Evolutionary conservation across 805 yeast species (phyloP).

Genomic region (Teunomyces funiuensis): DNA sequence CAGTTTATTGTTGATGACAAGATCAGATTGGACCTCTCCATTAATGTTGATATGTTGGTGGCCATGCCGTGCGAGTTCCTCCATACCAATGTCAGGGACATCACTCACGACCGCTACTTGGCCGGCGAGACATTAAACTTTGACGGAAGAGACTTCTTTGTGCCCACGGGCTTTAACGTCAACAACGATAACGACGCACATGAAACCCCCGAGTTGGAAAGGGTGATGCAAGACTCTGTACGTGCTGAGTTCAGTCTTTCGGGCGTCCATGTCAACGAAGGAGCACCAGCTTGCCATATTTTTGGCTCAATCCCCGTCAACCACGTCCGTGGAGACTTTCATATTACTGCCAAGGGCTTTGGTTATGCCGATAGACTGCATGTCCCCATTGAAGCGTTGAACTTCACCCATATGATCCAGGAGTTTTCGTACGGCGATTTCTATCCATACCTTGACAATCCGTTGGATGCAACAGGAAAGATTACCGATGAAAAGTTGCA

Average conservation of each 20-base stretch:
- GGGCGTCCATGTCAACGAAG: constrained; percentile 47
- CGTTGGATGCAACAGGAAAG: constrained; percentile 77
- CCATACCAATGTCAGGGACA: constrained; percentile 74
- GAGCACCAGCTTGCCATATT: constrained; percentile 80
- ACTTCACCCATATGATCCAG: constrained; percentile 80
- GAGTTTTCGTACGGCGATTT: constrained; percentile 91
- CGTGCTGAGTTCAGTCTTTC: constrained; percentile 58
- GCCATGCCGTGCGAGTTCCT: constrained; percentile 80
- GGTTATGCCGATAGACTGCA: constrained; percentile 55
- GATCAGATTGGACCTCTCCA: constrained; percentile 54
- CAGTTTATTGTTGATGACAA: constrained; percentile 72
- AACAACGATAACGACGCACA: constrained; percentile 47
- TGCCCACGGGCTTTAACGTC: constrained; percentile 51
- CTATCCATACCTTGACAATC: constrained; percentile 82
- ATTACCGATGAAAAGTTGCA: constrained; percentile 48
- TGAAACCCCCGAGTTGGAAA: constrained; percentile 64
- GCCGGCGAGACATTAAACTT: constrained; percentile 75
- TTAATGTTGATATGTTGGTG: constrained; percentile 79
- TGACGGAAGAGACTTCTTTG: constrained; percentile 59
- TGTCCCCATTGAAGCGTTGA: constrained; percentile 51
- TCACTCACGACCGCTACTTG: constrained; percentile 71
- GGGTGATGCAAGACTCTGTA: constrained; percentile 61
- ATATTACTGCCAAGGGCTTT: constrained; percentile 73
- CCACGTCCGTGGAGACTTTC: constrained; percentile 82
- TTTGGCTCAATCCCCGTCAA: constrained; percentile 83